Conservation (phyloP, 495 filamentous ascomycete species). For the Neurospora tetraspora region DNA sequence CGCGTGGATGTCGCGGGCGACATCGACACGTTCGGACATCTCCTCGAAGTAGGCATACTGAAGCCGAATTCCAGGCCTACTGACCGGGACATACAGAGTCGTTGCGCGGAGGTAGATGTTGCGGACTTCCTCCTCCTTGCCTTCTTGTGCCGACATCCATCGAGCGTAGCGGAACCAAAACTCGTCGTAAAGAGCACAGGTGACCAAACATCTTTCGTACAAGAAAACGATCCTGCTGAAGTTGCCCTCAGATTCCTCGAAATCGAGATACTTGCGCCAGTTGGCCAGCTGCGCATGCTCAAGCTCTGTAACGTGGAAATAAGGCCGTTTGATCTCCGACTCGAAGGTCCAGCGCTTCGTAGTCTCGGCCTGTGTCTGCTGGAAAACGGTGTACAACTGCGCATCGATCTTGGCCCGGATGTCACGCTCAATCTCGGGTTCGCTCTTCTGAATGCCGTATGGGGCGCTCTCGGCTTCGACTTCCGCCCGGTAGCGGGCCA, state of each 20-base stretch:
- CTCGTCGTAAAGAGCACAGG: constrained; percentile 89
- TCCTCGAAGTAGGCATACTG: constrained; percentile 96
- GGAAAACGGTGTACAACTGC: constrained; percentile 72
- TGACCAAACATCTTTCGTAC: constrained; percentile 89
- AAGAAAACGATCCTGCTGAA: constrained; percentile 68
- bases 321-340: constrained; percentile 88
- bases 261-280: constrained; percentile 95
- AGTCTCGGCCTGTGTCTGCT: constrained; percentile 75
- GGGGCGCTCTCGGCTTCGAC: constrained; percentile 47
- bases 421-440: constrained; percentile 77
- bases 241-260: constrained; percentile 80
- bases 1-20: constrained; percentile 74
- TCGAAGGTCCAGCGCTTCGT: constrained; percentile 94
- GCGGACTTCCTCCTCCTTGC: constrained; percentile 83
- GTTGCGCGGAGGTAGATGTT: constrained; percentile 87
- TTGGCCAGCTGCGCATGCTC: constrained; percentile 80
- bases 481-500: constrained; percentile 61
- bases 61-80: constrained; percentile 65
- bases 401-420: constrained; percentile 69
- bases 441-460: constrained; percentile 38
- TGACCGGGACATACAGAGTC: constrained; percentile 77
- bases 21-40: constrained; percentile 59
- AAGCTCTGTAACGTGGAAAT: constrained; percentile 92
- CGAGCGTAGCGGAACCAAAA: constrained; percentile 97
- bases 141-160: constrained; percentile 80